Percentiles rank a stretch among this genome's conserved stretches.
Evolutionary conservation across 257 asterid species (phyloP).

Genomic region (Nicotiana noctiflora): DNA sequence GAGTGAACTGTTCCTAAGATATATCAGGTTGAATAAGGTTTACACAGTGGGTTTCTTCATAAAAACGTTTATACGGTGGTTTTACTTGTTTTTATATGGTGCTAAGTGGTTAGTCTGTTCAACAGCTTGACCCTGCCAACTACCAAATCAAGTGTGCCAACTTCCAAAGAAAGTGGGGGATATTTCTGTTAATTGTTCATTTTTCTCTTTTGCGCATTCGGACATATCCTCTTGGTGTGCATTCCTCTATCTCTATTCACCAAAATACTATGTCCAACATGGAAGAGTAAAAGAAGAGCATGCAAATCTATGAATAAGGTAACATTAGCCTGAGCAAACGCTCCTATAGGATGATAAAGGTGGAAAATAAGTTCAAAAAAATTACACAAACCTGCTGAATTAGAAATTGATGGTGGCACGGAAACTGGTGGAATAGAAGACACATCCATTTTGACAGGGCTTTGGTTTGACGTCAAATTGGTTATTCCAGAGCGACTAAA

Average conservation of each 20-base stretch:
- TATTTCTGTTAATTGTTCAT: not conserved
- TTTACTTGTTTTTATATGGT: not conserved
- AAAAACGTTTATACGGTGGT: not conserved
- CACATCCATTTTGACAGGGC: slow-evolving; percentile 70
- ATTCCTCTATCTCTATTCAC: slow-evolving; percentile 1
- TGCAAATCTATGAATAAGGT: not conserved
- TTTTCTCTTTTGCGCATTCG: not conserved
- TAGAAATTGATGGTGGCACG: slow-evolving; percentile 49
- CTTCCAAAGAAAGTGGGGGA: not conserved
- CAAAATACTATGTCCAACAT: not conserved
- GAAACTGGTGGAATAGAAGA: slow-evolving; percentile 54
- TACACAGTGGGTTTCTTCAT: not conserved
- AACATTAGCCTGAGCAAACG: not conserved
- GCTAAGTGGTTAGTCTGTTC: not conserved
- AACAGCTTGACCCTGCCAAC: not conserved
- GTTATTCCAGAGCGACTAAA: slow-evolving; percentile 64
- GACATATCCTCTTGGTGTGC: not conserved
- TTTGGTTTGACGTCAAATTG: slow-evolving; percentile 52
- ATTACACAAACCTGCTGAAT: slow-evolving; percentile 51
- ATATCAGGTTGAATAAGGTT: not conserved
- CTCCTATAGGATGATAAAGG: slow-evolving; percentile 8
- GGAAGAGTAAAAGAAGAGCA: not conserved
- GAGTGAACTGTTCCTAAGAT: not conserved
- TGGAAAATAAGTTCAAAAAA: not conserved
- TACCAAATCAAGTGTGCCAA: not conserved